Conservation (phyloP, 75 land plant genomes). For the Pinus tabuliformis region DNA sequence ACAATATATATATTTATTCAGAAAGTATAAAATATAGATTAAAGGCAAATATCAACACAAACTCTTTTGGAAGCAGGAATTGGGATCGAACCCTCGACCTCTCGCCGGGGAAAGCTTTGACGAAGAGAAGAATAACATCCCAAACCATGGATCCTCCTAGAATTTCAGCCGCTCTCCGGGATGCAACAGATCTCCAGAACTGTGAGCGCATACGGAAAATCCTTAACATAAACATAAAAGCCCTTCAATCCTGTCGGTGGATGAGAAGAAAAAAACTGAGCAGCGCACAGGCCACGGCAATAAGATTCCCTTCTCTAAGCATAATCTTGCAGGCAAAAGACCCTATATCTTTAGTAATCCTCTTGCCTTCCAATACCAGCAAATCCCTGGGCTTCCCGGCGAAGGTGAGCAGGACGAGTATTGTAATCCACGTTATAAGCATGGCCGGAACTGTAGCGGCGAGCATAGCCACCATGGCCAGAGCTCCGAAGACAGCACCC, state of each 20-base stretch:
- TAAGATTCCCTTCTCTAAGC: constrained; percentile 53
- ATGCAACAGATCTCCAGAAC: too few species aligned
- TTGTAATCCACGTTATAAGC: constrained; percentile 6
- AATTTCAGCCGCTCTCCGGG: too few species aligned
- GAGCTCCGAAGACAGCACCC: background rate
- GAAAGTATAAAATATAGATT: too few species aligned
- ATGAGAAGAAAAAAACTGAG: constrained; percentile 40
- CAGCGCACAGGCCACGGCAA: constrained; percentile 52
- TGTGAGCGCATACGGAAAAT: too few species aligned
- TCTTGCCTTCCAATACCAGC: constrained; percentile 51
- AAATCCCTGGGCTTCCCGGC: constrained; percentile 40
- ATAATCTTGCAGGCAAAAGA: constrained; percentile 39
- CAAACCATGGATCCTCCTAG: too few species aligned
- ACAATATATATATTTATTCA: too few species aligned
- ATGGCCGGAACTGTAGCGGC: constrained; percentile 1
- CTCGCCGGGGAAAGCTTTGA: too few species aligned
- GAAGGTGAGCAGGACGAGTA: constrained; percentile 52
- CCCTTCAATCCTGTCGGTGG: background rate
- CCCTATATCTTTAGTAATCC: constrained; percentile 42
- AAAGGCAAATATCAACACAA: too few species aligned
- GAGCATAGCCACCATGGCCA: constrained; percentile 9
- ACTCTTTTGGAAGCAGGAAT: too few species aligned
- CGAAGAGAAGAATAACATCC: too few species aligned
- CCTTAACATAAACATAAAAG: too few species aligned
- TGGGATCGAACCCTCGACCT: too few species aligned